Base-by-base conservation (phyloP, 148 eudicot genomes). In the Persicaria tinctoria region DNA sequence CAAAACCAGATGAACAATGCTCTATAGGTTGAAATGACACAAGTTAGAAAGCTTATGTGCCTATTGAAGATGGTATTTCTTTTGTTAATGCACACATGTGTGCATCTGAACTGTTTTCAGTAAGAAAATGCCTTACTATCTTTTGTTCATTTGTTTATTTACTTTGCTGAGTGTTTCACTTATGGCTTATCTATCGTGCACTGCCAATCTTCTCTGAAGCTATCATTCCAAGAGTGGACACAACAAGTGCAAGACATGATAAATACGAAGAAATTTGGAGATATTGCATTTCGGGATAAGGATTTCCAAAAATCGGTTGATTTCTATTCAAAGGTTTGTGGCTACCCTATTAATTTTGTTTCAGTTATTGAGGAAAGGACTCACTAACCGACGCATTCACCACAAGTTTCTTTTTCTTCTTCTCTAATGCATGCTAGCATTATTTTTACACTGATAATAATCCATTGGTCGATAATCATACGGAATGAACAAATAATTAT, bases 211-310 rank as follows among this genome's bases (percentile, higher is more conserved):
- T 47, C 18, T 46, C 18, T 78, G 78, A 74, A 94, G 98, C 91
- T 94, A 57, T 94, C 98, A 8, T 94, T 94, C 82, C 98, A 94
- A 91, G 98, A 94, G 80, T 94, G 98, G 98, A 94, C 98, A 32
- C 98, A 94, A 57, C 98, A 94, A 94, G 98, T 94, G 75, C 98
- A 94, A 82, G 98, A 94, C 75, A 91, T 94, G 96, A 62, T 91
- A 76, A 91, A 91, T 76, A 91, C 96, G 11, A 93, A 91, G 85
- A 94, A 90, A 76, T 94, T 85, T 68, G 98, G 98, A 76, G 98
- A 91, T 75, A 87, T 90, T 77, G 93, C 97, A 53, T 94, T 94
- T 53, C 83, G 96, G 82, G 98, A 94, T 87, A 94, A 90, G 79
- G 93, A 94, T 79, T 91, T 94, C 86, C 89, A 87, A 76, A 83